These are phyloP conservation scores for Gymnopilus junonius DNA, from an alignment of 768 basidiomycete species.

Conservation along the genomic window DNA sequence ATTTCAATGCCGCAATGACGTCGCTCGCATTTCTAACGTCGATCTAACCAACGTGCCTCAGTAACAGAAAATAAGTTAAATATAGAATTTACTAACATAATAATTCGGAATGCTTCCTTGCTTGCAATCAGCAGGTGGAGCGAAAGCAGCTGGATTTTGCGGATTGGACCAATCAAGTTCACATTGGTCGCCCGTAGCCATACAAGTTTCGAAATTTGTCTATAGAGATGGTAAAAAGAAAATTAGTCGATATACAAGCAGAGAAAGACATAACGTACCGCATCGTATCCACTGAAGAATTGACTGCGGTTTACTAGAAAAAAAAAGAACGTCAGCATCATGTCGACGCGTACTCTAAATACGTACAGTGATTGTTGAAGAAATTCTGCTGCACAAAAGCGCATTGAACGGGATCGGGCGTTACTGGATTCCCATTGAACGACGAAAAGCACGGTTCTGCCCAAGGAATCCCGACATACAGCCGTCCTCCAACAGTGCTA, in stretches of 20 bases:
- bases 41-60: slow-evolving; percentile 15
- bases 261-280: too few relatives aligned
- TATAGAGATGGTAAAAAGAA: too few relatives aligned
- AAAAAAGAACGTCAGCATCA: neutral
- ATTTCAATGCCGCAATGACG: slow-evolving; percentile 23
- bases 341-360: neutral
- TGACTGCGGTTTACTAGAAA: slow-evolving; percentile 13
- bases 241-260: too few relatives aligned
- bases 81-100: slow-evolving; percentile 14
- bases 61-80: neutral
- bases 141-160: slow-evolving; percentile 7
- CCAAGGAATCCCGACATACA: slow-evolving; percentile 11
- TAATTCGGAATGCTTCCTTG: slow-evolving; percentile 23
- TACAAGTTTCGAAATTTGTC: slow-evolving; percentile 24
- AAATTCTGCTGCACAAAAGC: slow-evolving; percentile 15
- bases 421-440: neutral
- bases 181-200: slow-evolving; percentile 20
- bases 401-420: slow-evolving; percentile 4
- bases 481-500: slow-evolving; percentile 17
- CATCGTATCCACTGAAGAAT: too few relatives aligned
- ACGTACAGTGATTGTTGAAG: slow-evolving; percentile 19
- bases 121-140: slow-evolving; percentile 14
- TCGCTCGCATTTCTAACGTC: slow-evolving; percentile 22
- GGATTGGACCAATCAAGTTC: slow-evolving; percentile 22
- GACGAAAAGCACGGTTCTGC: slow-evolving; percentile 16